Evolutionary conservation across 805 yeast genomes (phyloP).

Genomic region (Yarrowia divulgata): DNA sequence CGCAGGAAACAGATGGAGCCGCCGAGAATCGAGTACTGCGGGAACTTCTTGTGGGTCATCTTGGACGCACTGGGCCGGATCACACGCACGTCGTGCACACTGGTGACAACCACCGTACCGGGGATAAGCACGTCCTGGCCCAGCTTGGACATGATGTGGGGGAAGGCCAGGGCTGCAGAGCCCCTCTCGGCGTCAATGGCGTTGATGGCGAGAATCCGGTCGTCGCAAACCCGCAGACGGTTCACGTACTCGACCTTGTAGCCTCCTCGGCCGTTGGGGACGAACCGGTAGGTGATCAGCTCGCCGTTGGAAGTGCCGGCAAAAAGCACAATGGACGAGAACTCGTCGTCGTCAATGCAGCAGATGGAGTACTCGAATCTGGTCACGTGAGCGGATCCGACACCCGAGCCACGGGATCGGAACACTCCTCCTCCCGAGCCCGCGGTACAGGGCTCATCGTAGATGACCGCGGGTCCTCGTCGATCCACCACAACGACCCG

Average conservation of each 20-base stretch:
- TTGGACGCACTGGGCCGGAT: conserved; percentile 67
- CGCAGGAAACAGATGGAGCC: conserved; percentile 53
- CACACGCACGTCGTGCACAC: conserved; percentile 67
- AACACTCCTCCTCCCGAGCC: conserved; percentile 16
- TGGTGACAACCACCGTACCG: conserved; percentile 65
- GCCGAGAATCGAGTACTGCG: conserved; percentile 48
- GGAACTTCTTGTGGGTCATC: conserved; percentile 67
- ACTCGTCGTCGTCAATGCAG: conserved; percentile 69
- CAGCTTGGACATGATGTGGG: conserved; percentile 63
- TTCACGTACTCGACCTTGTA: conserved; percentile 64
- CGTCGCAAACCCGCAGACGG: conserved; percentile 57
- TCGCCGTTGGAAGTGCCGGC: conserved; percentile 85
- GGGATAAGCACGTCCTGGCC: conserved; percentile 67
- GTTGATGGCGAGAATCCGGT: conserved; percentile 61
- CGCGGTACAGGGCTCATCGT: conserved; percentile 43
- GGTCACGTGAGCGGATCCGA: conserved; percentile 54
- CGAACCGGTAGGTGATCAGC: conserved; percentile 65
- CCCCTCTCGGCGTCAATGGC: conserved; percentile 70
- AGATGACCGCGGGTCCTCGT: conserved; percentile 73
- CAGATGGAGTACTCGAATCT: conserved; percentile 76
- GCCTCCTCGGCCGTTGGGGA: conserved; percentile 68
- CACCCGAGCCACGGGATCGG: conserved; percentile 10
- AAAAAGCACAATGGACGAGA: conserved; percentile 71
- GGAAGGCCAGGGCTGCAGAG: conserved; percentile 67
- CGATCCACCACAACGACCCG: conserved; percentile 75